These are phyloP conservation scores for Mollisia scopiformis DNA, from an alignment of 2,329 filamentous ascomycete species.

Conservation along the genomic window DNA sequence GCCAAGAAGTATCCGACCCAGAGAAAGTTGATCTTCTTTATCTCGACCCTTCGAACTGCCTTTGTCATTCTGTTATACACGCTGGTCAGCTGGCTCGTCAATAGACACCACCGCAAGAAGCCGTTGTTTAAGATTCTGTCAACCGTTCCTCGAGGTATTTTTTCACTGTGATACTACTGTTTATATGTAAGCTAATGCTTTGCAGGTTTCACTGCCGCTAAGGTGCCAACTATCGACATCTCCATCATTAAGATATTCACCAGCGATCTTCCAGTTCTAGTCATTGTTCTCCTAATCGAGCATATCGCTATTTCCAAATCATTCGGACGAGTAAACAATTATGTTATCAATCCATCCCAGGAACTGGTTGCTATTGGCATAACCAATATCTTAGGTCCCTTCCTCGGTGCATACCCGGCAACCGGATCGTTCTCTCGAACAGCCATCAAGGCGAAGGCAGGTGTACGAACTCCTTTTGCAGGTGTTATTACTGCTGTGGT, in stretches of 20 bases:
- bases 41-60: slow-evolving; percentile 85
- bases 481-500: slow-evolving; percentile 86
- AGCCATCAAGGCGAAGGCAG: slow-evolving; percentile 96
- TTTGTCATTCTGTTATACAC: slow-evolving; percentile 94
- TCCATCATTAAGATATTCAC: slow-evolving; percentile 70
- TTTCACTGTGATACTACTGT: not conserved
- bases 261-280: slow-evolving; percentile 76
- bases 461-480: slow-evolving; percentile 87
- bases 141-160: slow-evolving; percentile 71
- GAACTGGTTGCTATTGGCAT: slow-evolving; percentile 95
- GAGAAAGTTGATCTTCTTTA: slow-evolving; percentile 82
- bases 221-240: slow-evolving; percentile 68
- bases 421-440: slow-evolving; percentile 97
- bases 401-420: slow-evolving; percentile 88
- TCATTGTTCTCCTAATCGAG: slow-evolving; percentile 95
- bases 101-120: slow-evolving; percentile 65
- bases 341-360: slow-evolving; percentile 92
- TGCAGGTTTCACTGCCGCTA: slow-evolving; percentile 78
- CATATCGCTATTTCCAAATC: slow-evolving; percentile 98
- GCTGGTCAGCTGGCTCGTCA: slow-evolving; percentile 84
- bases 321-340: slow-evolving; percentile 94
- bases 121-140: slow-evolving; percentile 77
- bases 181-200: slow-evolving; percentile 6
- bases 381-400: slow-evolving; percentile 86
- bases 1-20: slow-evolving; percentile 71